Percentiles rank a stretch among this genome's conserved stretches.
Evolutionary conservation across 371 early-diverging fungal species (phyloP).

Genomic region (Circinella minor): DNA sequence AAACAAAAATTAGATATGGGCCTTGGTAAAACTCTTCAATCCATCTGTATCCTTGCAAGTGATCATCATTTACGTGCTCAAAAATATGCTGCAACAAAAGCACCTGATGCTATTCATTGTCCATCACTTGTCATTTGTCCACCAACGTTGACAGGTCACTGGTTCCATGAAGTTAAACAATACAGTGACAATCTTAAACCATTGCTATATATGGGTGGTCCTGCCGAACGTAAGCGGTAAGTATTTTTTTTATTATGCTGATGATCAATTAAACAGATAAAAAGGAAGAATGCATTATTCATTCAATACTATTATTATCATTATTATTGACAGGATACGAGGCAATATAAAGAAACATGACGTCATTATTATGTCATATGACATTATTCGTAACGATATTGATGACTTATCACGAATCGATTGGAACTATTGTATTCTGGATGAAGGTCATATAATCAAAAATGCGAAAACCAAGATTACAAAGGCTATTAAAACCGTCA

Average conservation of each 20-base stretch:
- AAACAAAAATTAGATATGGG: slow-evolving; percentile 86
- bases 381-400: slow-evolving; percentile 95
- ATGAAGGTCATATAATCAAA: slow-evolving; percentile 99
- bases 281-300: not conserved
- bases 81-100: slow-evolving; percentile 63
- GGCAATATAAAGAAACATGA: slow-evolving; percentile 62
- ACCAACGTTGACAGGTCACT: slow-evolving; percentile 96
- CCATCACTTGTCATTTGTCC: slow-evolving; percentile 98
- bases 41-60: slow-evolving; percentile 93
- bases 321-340: slow-evolving; percentile 27
- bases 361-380: slow-evolving; percentile 95
- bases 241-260: slow-evolving; percentile 18
- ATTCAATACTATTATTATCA: not conserved
- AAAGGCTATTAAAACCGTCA: slow-evolving; percentile 81
- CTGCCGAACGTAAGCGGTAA: slow-evolving; percentile 74
- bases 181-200: slow-evolving; percentile 82
- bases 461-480: slow-evolving; percentile 96
- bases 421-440: slow-evolving; percentile 98
- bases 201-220: slow-evolving; percentile 84
- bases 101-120: slow-evolving; percentile 68
- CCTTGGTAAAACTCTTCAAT: slow-evolving; percentile 97
- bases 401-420: slow-evolving; percentile 73
- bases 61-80: slow-evolving; percentile 79
- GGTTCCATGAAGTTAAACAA: slow-evolving; percentile 94
- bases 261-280: too few species aligned